These are phyloP conservation scores for Botrytis aclada DNA, from an alignment of 2,329 filamentous ascomycete genomes.

Conservation along the genomic window DNA sequence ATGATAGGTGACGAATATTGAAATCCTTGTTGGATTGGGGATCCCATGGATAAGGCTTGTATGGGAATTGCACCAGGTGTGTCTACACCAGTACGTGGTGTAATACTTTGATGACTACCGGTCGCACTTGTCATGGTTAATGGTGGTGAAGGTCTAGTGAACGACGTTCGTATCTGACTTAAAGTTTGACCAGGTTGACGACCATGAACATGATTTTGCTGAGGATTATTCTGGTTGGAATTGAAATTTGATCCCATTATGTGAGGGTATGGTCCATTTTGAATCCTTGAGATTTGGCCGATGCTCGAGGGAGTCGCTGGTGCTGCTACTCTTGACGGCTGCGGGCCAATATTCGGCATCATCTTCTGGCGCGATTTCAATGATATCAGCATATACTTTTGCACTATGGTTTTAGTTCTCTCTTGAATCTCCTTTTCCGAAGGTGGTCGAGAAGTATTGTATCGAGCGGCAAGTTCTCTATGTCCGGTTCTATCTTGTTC, in stretches of 20 bases:
- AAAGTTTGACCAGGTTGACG: neutral
- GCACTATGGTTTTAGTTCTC: constrained; percentile 25
- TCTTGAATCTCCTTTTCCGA: constrained; percentile 31
- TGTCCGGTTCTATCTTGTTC: constrained; percentile 39
- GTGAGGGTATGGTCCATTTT: neutral
- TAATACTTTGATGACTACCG: neutral
- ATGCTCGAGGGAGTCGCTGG: neutral
- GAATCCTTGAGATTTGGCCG: neutral
- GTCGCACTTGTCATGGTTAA: neutral
- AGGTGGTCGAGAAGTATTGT: constrained; percentile 32
- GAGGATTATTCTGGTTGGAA: neutral
- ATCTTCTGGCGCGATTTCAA: constrained; percentile 6
- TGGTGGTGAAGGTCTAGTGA: neutral
- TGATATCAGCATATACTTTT: constrained; percentile 7
- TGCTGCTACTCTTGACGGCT: neutral
- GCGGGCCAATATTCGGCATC: neutral
- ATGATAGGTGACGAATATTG: constrained; percentile 14
- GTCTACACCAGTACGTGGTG: constrained; percentile 16
- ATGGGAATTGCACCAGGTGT: constrained; percentile 29
- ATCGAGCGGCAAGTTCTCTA: constrained; percentile 31
- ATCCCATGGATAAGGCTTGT: constrained; percentile 31
- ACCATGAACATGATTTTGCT: neutral
- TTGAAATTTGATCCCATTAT: neutral
- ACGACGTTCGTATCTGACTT: constrained; percentile 14
- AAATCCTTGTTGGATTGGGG: constrained; percentile 28